Conservation (phyloP, 306 rosid genomes). For the Mimosa pudica region DNA sequence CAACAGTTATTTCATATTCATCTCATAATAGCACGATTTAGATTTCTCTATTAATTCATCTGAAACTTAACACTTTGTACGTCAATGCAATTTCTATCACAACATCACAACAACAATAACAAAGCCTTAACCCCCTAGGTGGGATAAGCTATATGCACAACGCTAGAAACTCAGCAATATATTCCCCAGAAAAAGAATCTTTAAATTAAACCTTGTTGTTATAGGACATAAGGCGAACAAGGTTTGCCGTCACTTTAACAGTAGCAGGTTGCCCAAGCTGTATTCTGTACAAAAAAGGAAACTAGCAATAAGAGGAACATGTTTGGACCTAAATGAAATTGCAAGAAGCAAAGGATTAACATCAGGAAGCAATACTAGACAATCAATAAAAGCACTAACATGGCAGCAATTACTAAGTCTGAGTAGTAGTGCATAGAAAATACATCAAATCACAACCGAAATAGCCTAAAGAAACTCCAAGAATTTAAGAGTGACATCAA, state of each 20-base stretch:
- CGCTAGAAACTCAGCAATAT: constrained; percentile 18
- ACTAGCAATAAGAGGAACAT: constrained; percentile 10
- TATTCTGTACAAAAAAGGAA: constrained; percentile 56
- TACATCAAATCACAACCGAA: not conserved
- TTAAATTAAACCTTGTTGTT: constrained; percentile 77
- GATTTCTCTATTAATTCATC: not conserved
- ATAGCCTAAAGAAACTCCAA: not conserved
- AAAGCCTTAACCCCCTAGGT: too few species aligned
- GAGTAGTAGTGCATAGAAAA: not conserved
- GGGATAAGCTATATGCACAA: too few species aligned
- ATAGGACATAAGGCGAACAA: constrained; percentile 80
- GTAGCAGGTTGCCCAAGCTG: constrained; percentile 98
- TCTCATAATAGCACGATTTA: not conserved
- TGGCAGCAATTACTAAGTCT: not conserved
- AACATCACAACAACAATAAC: not conserved
- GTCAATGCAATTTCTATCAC: not conserved
- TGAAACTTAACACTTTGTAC: not conserved
- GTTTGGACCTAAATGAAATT: constrained; percentile 17
- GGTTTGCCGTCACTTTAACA: constrained; percentile 92
- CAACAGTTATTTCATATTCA: not conserved
- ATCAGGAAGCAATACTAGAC: not conserved
- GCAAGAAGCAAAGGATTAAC: not conserved
- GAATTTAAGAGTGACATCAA: not conserved
- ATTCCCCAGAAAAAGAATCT: not conserved
- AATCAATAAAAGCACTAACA: not conserved